Base-by-base conservation (phyloP, 2,329 filamentous ascomycete species). In the Aspergillus sp. region DNA sequence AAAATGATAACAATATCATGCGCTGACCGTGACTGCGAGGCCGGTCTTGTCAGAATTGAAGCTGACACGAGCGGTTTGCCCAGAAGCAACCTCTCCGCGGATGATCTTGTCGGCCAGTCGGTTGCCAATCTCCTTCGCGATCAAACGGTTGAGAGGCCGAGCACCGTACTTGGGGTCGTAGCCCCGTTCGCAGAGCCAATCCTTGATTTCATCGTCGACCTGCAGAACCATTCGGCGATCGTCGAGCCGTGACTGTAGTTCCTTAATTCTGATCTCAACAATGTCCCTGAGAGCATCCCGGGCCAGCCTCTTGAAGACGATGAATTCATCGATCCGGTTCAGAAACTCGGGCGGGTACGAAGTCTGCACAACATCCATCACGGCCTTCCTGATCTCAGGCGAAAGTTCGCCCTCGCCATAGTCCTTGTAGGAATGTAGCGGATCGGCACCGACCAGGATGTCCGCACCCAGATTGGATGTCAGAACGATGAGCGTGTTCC, bases 291-390 rank as follows among this genome's bases (percentile, higher is more conserved):
- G 72, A 11, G 89, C 88, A 12, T 71, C 67, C 17, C 72, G 72
- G 1, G 85, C 84, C 2, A 96, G 73, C 6, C 89, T 76, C 62
- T 88, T 89, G 71, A 96, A 96, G 52, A 96, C 68, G 57, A 96
- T 95, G 65, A 96, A 95, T 40, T 93, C 89, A 60, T 96, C 89
- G 41, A 96, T 86, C 13, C 91, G 77, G 64, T 98, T 96, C 43
- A 96, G 73, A 69, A 96, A 98, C 57, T 96, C 91, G 3, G 91
- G 91, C 4, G 89, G 78, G 55, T 95, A 80, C 1, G 70, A 63
- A 6, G 69, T 60, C 12, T 80, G 70, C 1, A 96, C 88, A 11
- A 93, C 78, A 50, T 93, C 83, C 78, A 96, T 86, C 33, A 96
- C 88, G 1, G 83, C 79, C 36, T 74, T 69, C 50, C 85, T 85